Evolutionary conservation across 2,329 filamentous ascomycete genomes (phyloP).

Genomic region (Trichophyton equinum): DNA sequence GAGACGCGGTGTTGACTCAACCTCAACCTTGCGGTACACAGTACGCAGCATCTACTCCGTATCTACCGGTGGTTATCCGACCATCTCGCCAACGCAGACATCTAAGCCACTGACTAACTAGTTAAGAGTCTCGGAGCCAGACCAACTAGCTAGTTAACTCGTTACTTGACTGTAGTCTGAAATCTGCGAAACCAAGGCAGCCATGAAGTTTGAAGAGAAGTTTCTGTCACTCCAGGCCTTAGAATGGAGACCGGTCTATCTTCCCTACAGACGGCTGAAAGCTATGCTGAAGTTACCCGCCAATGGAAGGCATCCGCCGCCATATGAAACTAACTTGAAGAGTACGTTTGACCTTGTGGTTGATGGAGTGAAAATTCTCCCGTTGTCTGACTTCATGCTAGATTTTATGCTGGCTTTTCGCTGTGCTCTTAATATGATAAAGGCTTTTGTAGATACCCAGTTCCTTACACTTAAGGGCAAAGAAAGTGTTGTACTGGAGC

Average conservation of each 20-base stretch:
- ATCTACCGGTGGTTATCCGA: too few species aligned
- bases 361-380: neutral
- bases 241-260: conserved; percentile 20
- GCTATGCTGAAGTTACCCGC: neutral
- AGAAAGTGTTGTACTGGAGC: neutral
- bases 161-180: too few species aligned
- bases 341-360: conserved; percentile 6
- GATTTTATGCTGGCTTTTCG: neutral
- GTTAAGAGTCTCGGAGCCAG: neutral
- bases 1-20: too few species aligned
- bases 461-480: neutral
- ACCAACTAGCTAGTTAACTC: too few species aligned
- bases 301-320: neutral
- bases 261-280: conserved; percentile 21
- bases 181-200: neutral
- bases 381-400: neutral
- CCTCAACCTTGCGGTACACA: too few species aligned
- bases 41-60: too few species aligned
- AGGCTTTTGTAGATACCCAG: neutral
- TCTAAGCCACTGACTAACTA: neutral
- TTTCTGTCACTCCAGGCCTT: conserved; percentile 18
- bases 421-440: neutral
- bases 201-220: conserved; percentile 23
- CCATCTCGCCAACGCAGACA: neutral
- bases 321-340: neutral